phyloP scores from a whole-genome alignment of 805 yeast genomes.

The Candida stauntonica region DNA sequence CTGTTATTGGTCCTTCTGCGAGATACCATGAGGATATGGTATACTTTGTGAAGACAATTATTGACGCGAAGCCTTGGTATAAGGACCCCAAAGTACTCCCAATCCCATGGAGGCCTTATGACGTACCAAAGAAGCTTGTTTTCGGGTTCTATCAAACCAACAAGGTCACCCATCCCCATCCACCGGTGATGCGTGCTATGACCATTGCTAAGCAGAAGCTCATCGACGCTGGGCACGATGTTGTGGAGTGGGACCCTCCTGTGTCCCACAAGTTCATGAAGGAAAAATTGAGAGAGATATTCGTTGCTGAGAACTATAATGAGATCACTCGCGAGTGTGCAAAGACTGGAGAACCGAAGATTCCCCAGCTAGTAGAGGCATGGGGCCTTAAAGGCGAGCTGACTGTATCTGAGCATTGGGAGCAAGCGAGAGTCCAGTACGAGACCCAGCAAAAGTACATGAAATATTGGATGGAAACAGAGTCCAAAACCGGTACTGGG shows the following conservation, averaged over 20 bases:
- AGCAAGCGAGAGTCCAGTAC: conserved; percentile 32
- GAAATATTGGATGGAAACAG: conserved; percentile 33
- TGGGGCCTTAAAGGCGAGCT: conserved; percentile 54
- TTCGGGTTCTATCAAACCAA: conserved; percentile 42
- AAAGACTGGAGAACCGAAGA: conserved; percentile 66
- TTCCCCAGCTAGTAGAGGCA: conserved; percentile 58
- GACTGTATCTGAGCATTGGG: conserved; percentile 39
- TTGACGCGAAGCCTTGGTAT: conserved; percentile 36
- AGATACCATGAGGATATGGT: conserved; percentile 33
- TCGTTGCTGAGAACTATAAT: conserved; percentile 63
- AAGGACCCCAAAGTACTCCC: conserved; percentile 36
- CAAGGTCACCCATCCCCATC: conserved; percentile 37
- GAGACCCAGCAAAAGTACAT: conserved; percentile 33
- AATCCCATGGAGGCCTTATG: conserved; percentile 36
- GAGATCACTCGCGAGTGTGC: conserved; percentile 47
- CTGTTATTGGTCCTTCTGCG: conserved; percentile 46
- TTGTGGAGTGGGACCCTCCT: conserved; percentile 38
- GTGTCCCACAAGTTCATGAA: conserved; percentile 27
- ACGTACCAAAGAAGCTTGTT: conserved; percentile 33
- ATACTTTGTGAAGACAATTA: conserved; percentile 27
- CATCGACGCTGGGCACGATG: conserved; percentile 36
- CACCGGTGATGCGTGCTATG: conserved; percentile 50
- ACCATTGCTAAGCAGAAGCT: conserved; percentile 26
- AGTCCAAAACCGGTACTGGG: conserved; percentile 52
- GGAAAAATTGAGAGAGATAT: conserved; percentile 51